Percentiles rank a stretch among this genome's conserved stretches.
phyloP scores from a whole-genome alignment of 1,284 basidiomycete species.

The Ceratobasidium sp. region DNA sequence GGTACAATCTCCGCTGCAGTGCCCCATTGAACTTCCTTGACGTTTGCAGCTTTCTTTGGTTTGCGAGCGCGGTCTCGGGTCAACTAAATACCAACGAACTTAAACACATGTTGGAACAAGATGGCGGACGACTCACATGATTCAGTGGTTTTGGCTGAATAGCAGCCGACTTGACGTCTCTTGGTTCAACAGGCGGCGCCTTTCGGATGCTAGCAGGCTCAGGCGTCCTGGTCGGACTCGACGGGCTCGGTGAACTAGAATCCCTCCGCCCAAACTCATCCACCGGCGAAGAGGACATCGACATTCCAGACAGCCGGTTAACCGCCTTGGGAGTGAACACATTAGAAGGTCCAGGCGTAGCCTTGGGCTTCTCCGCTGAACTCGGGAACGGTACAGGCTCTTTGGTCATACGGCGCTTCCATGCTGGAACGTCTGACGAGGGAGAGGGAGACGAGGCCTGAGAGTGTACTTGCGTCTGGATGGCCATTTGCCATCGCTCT shows the following conservation, averaged over 20 bases:
- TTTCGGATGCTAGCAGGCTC: constrained; percentile 56
- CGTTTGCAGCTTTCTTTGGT: constrained; percentile 45
- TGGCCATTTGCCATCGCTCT: constrained; percentile 71
- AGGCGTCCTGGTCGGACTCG: constrained; percentile 13
- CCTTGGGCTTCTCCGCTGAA: neutral
- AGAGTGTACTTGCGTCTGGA: constrained; percentile 27
- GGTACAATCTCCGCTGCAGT: constrained; percentile 1
- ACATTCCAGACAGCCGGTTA: constrained; percentile 18
- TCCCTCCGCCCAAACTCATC: constrained; percentile 39
- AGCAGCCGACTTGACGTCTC: constrained; percentile 11
- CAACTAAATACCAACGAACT: constrained; percentile 41
- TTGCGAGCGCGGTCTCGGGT: constrained; percentile 51
- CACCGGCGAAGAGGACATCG: neutral
- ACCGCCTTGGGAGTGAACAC: constrained; percentile 11
- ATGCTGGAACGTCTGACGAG: constrained; percentile 14
- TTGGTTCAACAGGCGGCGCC: neutral
- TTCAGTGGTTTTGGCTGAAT: constrained; percentile 65
- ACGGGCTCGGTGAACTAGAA: neutral
- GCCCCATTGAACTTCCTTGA: constrained; percentile 28
- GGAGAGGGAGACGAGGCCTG: constrained; percentile 25
- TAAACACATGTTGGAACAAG: neutral
- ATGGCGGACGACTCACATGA: constrained; percentile 80
- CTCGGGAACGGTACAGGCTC: constrained; percentile 21
- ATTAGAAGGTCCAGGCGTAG: neutral
- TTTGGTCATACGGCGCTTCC: constrained; percentile 25